Evolutionary conservation across 1,139 yeast genomes (phyloP).

Genomic region (Magnusiomyces sp.): DNA sequence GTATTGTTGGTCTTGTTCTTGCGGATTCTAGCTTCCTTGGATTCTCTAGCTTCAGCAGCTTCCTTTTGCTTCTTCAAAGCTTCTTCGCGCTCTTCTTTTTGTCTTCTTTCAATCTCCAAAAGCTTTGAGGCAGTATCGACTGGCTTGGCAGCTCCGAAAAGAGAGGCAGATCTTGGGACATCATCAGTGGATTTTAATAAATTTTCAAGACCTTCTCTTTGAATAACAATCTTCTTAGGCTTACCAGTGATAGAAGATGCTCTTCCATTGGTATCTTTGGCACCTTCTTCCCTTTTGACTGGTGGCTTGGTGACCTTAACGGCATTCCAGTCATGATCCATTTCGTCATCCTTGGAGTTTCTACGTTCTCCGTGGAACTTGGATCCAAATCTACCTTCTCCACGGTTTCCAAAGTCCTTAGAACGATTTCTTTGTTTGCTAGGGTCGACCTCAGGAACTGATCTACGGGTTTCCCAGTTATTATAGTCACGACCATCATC

Average conservation of each 20-base stretch:
- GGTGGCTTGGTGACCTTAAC: neutral
- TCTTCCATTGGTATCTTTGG: constrained; percentile 5
- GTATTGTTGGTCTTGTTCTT: constrained; percentile 9
- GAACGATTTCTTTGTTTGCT: constrained; percentile 1
- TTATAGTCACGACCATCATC: no score
- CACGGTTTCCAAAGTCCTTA: constrained; percentile 4
- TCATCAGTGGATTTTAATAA: constrained; percentile 27
- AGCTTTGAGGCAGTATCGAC: constrained; percentile 31
- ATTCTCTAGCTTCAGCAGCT: constrained; percentile 15
- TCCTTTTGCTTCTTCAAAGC: constrained; percentile 20
- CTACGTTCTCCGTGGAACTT: constrained; percentile 1
- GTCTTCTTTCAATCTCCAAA: constrained; percentile 25
- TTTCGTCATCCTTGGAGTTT: constrained; percentile 4
- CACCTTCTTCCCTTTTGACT: neutral
- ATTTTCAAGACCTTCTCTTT: no score
- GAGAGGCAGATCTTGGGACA: constrained; percentile 20
- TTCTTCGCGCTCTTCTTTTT: constrained; percentile 25
- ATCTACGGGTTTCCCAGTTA: constrained; percentile 1
- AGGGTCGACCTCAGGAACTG: neutral
- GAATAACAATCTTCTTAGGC: constrained; percentile 21
- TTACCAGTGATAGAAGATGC: constrained; percentile 12
- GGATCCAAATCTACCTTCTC: no score
- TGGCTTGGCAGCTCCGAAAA: constrained; percentile 35
- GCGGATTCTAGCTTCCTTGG: constrained; percentile 8
- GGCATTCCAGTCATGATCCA: neutral